These are phyloP conservation scores for Blepharisma stoltei DNA, from an alignment of 73 alveolate genomes.

Conservation along the genomic window DNA sequence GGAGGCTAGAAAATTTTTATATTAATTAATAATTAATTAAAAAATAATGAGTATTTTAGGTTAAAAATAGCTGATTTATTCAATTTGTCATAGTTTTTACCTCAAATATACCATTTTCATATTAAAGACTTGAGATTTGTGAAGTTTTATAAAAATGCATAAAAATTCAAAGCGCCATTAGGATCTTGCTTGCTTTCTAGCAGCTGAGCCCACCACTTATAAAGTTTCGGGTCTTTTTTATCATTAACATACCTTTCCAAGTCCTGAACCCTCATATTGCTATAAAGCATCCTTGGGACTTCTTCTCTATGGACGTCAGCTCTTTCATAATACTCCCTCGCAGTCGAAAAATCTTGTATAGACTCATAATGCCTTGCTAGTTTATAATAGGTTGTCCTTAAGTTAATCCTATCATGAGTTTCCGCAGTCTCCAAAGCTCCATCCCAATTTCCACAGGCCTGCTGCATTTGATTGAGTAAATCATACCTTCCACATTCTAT, in stretches of 20 bases:
- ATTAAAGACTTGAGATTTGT: too few species aligned
- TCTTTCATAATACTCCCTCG: constrained; percentile 81
- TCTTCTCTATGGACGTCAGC: constrained; percentile 70
- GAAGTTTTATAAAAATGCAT: too few species aligned
- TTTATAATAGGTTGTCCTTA: constrained; percentile 86
- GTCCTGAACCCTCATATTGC: constrained; percentile 60
- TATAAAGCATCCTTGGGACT: constrained; percentile 95
- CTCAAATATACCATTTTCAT: constrained; percentile 60
- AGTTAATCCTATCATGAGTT: constrained; percentile 89
- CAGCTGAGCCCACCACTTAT: constrained; percentile 95
- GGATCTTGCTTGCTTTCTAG: constrained; percentile 78
- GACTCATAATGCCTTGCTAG: constrained; percentile 91
- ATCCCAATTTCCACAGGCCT: constrained; percentile 94
- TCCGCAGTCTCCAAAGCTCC: constrained; percentile 94
- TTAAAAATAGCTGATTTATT: too few species aligned
- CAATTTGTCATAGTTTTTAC: constrained; percentile 25
- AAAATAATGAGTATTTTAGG: too few species aligned
- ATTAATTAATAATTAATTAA: too few species aligned
- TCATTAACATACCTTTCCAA: constrained; percentile 74
- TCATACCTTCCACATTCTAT: constrained; percentile 90
- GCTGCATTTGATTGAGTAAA: constrained; percentile 79
- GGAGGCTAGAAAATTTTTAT: too few species aligned
- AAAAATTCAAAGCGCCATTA: constrained; percentile 80
- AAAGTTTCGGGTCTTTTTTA: constrained; percentile 76
- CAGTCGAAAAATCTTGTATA: constrained; percentile 78